A percentile compares a stretch with the other conserved stretches of the same genome.
These are phyloP conservation scores for Prunus yedoensis DNA, from an alignment of 331 rosid genomes.

Conservation along the genomic window DNA sequence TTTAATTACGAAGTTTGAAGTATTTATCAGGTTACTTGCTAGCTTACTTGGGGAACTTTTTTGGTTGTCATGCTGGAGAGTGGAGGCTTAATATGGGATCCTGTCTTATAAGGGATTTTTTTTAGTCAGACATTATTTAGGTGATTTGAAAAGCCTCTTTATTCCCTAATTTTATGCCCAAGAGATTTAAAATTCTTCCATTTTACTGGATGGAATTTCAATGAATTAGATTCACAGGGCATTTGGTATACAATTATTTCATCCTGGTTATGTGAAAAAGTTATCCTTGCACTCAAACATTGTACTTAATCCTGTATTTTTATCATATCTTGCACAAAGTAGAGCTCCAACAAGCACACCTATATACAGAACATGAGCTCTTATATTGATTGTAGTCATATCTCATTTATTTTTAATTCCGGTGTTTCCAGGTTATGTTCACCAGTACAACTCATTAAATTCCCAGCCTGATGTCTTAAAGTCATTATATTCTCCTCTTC, in stretches of 20 bases:
- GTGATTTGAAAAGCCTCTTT: neutral
- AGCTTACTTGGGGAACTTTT: neutral
- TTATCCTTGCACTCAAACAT: neutral
- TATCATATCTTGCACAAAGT: neutral
- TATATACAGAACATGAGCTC: neutral
- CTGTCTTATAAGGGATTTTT: neutral
- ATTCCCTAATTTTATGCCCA: slow-evolving; percentile 1
- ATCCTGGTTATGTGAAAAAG: neutral
- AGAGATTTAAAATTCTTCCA: neutral
- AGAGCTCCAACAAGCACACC: neutral
- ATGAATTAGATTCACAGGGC: no score
- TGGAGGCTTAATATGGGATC: neutral
- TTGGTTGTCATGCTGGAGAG: slow-evolving; percentile 1
- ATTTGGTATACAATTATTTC: neutral
- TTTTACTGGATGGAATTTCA: no score
- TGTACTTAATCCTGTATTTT: neutral
- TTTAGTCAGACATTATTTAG: neutral
- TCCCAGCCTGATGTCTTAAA: slow-evolving; percentile 95
- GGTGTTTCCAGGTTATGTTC: slow-evolving; percentile 69
- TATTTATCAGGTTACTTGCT: neutral
- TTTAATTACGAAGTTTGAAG: neutral
- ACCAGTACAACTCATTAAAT: slow-evolving; percentile 89
- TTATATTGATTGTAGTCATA: neutral
- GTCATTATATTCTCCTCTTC: slow-evolving; percentile 96
- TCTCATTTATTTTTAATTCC: slow-evolving; percentile 13